Evolutionary conservation across 148 eudicot species (phyloP), one percentile per base, ranked within the genome.

Genomic region (Dianthus caryophyllus): DNA sequence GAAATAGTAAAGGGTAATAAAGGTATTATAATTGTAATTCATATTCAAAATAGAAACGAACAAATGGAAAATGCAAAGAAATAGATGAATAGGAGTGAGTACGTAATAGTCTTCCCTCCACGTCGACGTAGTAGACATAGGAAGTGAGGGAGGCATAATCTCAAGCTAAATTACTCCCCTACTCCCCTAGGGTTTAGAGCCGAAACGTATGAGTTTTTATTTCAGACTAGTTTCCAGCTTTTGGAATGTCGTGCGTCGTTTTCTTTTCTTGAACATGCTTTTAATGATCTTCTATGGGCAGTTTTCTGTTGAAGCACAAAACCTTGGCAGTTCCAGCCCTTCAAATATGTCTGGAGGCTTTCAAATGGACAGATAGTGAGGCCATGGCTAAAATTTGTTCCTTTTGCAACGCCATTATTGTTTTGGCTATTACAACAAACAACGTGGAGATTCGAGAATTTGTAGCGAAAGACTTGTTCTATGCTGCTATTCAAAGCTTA

Each of bases 351-450:
- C 61, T 88, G 70, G 91, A 82, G 77, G 90, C 93, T 50, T 85
- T 90, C 68, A 78, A 79, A 80, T 95, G 99, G 99, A 85, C 89
- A 44, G 97, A 95, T 66, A 78, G 78, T 72, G 99, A 95, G 75
- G 81, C 97, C 65, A 78, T 87, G 83, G 16, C 82, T 64, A 95
- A 88, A 82, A 68, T 88, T 69, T 75, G 84, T 55, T 67, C 86
- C 62, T 86, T 95, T 63, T 90, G 93, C 80, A 84, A 87, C 58
- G 72, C 69, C 69, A 78, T 95, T 41, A 68, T 90, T 75, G 80
- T 74, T 56, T 65, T 95, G 83, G 83, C 90, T 69, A 76, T 88
- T 71, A 75, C 68, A 14, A 70, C 89, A 44, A 86, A 80, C 56
- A 84, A 77, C 78, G 76, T 79, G 58, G 96, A 90, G 81, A 88